phyloP scores from a whole-genome alignment of 2,329 filamentous ascomycete species.

The Aspergillus vadensis region DNA sequence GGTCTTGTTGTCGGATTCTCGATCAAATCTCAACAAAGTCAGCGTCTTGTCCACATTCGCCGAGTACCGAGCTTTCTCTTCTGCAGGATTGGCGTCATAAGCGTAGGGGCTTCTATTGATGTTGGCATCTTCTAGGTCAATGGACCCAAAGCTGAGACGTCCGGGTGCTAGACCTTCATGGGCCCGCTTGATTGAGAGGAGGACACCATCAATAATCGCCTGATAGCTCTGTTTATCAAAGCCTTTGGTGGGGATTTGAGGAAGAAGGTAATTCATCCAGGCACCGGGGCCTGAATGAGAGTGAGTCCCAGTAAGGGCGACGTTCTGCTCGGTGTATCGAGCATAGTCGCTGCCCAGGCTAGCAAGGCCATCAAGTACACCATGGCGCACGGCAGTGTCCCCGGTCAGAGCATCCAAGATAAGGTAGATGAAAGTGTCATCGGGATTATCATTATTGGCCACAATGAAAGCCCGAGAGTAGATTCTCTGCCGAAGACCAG shows the following conservation, averaged over 20 bases:
- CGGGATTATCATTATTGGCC: slow-evolving; percentile 64
- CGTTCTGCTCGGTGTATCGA: slow-evolving; percentile 75
- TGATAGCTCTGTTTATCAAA: slow-evolving; percentile 85
- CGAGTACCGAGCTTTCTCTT: slow-evolving; percentile 70
- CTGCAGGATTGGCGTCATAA: slow-evolving; percentile 80
- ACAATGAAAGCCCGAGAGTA: slow-evolving; percentile 90
- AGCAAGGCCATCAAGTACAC: slow-evolving; percentile 75
- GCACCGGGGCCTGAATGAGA: slow-evolving; percentile 89
- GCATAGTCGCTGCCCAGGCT: slow-evolving; percentile 71
- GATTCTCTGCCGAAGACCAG: slow-evolving; percentile 81
- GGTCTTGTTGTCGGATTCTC: slow-evolving; percentile 72
- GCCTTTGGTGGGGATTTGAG: slow-evolving; percentile 84
- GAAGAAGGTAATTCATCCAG: slow-evolving; percentile 92
- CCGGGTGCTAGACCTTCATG: slow-evolving; percentile 73
- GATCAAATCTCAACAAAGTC: slow-evolving; percentile 76
- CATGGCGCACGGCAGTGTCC: slow-evolving; percentile 83
- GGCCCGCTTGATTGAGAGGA: slow-evolving; percentile 78
- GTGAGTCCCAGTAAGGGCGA: slow-evolving; percentile 90
- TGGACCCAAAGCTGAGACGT: slow-evolving; percentile 68
- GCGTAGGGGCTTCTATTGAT: slow-evolving; percentile 87
- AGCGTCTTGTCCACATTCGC: slow-evolving; percentile 72
- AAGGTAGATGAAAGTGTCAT: slow-evolving; percentile 80
- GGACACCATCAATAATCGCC: slow-evolving; percentile 82
- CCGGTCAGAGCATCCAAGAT: slow-evolving; percentile 85
- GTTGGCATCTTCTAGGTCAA: slow-evolving; percentile 72